Conservation (phyloP, 2,329 filamentous ascomycete genomes). For the Dendryphion nanum region DNA sequence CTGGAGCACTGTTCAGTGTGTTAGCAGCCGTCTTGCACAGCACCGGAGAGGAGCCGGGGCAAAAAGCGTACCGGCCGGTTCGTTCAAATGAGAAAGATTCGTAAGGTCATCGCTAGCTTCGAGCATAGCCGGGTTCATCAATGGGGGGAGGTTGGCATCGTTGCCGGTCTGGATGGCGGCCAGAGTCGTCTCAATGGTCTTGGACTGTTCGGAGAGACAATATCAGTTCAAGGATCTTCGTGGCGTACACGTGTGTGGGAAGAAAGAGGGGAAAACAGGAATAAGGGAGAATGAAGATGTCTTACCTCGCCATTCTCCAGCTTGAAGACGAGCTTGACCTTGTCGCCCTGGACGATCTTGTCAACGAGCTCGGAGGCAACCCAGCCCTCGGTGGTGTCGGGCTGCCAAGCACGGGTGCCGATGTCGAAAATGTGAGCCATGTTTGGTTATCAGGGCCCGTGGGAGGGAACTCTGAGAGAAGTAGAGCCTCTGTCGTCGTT, state of each 20-base stretch:
- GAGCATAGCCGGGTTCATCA: conserved; percentile 98
- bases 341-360: conserved; percentile 80
- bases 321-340: conserved; percentile 82
- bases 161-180: conserved; percentile 75
- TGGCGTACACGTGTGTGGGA: background rate
- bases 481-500: conserved; percentile 17
- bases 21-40: conserved; percentile 22
- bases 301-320: conserved; percentile 88
- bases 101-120: conserved; percentile 98
- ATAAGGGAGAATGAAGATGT: background rate
- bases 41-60: background rate
- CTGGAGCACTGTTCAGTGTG: conserved; percentile 71
- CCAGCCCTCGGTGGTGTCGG: conserved; percentile 94
- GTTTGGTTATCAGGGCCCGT: conserved; percentile 8
- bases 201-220: conserved; percentile 57
- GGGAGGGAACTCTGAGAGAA: conserved; percentile 3
- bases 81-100: conserved; percentile 95
- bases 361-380: conserved; percentile 90
- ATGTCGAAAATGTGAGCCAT: conserved; percentile 97
- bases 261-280: background rate
- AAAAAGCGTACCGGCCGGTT: conserved; percentile 76
- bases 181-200: conserved; percentile 73
- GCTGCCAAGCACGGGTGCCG: conserved; percentile 97
- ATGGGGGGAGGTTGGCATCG: conserved; percentile 76
- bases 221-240: conserved; percentile 8